Evolutionary conservation across 352 stramenopile genomes (phyloP).

Genomic region (Globisporangium mamillatum): DNA sequence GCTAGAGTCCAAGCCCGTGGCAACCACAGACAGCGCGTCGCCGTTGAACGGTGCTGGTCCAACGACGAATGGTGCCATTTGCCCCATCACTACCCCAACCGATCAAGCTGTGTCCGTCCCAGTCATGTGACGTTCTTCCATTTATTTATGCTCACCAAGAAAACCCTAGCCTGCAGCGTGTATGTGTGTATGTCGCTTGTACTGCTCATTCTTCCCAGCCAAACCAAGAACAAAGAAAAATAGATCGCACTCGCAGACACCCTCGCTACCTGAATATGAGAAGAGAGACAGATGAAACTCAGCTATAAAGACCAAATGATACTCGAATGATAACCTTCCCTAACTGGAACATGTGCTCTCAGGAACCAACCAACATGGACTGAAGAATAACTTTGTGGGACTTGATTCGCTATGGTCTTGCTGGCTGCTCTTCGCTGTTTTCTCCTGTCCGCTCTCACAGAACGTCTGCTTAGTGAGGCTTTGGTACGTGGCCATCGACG

Average conservation of each 20-base stretch:
- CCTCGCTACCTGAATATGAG: not conserved
- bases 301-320: conserved; percentile 4
- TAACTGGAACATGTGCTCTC: not conserved
- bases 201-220: not conserved
- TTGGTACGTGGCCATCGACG: conserved; percentile 97
- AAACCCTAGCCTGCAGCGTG: not conserved
- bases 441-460: not conserved
- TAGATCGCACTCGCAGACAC: not conserved
- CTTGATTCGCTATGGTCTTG: not conserved
- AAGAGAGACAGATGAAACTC: not conserved
- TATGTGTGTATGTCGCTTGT: not conserved
- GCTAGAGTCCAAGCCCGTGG: not conserved
- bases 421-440: not conserved
- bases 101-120: conserved; percentile 4
- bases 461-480: conserved; percentile 84
- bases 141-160: conserved; percentile 14
- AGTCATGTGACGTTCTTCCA: conserved; percentile 2
- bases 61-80: not conserved
- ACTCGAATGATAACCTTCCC: not conserved
- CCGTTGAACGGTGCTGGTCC: not conserved
- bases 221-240: not conserved
- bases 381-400: not conserved
- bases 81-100: not conserved
- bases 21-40: not conserved
- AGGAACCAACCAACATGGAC: not conserved